A percentile compares a stretch with the other conserved stretches of the same genome.
These are phyloP conservation scores for Tulasnella sp. DNA, from an alignment of 768 basidiomycete genomes.

Conservation along the genomic window DNA sequence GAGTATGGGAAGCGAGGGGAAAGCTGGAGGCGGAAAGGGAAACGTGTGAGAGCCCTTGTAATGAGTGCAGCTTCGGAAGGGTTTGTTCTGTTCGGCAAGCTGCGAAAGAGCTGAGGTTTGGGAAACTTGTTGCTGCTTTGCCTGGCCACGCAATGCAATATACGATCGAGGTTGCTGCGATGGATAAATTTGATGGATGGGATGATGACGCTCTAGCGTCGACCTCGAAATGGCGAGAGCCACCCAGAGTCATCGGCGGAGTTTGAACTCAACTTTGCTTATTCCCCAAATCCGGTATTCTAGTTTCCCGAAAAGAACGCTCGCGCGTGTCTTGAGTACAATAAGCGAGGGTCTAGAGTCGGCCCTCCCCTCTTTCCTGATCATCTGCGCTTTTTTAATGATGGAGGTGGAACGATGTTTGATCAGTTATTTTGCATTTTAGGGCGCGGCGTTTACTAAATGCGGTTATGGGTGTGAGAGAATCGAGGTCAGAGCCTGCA, in stretches of 20 bases:
- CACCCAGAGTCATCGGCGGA: neutral
- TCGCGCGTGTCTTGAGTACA: neutral
- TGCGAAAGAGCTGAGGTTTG: neutral
- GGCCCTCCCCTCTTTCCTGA: neutral
- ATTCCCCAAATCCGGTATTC: neutral
- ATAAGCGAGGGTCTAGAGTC: neutral
- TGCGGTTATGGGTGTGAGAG: conserved; percentile 11
- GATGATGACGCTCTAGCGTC: neutral
- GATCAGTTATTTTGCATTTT: neutral
- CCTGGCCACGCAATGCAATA: too few species aligned
- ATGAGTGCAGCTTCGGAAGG: neutral
- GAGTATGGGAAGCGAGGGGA: neutral
- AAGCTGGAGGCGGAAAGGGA: neutral
- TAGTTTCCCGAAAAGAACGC: conserved; percentile 7
- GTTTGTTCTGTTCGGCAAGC: conserved; percentile 2
- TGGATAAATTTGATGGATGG: neutral
- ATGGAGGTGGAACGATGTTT: neutral
- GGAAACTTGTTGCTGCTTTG: too few species aligned
- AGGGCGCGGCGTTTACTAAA: neutral
- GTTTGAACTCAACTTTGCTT: neutral
- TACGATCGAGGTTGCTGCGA: neutral
- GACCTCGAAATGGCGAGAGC: neutral
- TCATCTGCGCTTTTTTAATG: neutral
- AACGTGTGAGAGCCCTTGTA: neutral
- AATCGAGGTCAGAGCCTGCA: neutral